Evolutionary conservation across 176 grass and related monocot genomes (phyloP).

Genomic region (Miscanthus lutarioriparius): DNA sequence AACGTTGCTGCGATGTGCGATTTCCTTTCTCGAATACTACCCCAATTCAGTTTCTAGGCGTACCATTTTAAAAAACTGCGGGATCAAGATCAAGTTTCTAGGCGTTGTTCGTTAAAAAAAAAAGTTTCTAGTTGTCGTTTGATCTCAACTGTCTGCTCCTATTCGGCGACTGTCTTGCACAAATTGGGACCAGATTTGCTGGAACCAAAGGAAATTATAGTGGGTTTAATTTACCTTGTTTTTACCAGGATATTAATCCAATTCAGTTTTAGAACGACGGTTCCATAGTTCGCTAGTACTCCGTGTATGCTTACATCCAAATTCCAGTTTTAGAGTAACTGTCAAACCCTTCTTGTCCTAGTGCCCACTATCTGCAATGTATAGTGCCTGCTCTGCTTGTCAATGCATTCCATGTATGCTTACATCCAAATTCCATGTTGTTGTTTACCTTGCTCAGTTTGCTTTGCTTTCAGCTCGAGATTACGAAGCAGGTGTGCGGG

Average conservation of each 20-base stretch:
- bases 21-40: not conserved
- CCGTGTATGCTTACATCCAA: too few relatives aligned
- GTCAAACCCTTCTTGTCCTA: not conserved
- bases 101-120: not conserved
- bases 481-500: slow-evolving; percentile 48
- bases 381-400: not conserved
- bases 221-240: not conserved
- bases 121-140: not conserved
- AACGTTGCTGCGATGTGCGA: not conserved
- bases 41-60: not conserved
- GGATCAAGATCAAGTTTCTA: not conserved
- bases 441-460: not conserved
- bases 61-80: not conserved
- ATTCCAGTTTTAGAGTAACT: too few relatives aligned
- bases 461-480: slow-evolving; percentile 41
- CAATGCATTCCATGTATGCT: not conserved
- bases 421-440: not conserved
- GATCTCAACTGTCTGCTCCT: not conserved
- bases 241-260: not conserved
- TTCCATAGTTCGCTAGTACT: not conserved
- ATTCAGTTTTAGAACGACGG: not conserved
- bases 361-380: not conserved
- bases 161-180: not conserved
- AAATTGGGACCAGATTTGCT: not conserved
- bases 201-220: not conserved